These are phyloP conservation scores for Sicyos baderoa DNA, from an alignment of 306 rosid genomes.

Conservation along the genomic window DNA sequence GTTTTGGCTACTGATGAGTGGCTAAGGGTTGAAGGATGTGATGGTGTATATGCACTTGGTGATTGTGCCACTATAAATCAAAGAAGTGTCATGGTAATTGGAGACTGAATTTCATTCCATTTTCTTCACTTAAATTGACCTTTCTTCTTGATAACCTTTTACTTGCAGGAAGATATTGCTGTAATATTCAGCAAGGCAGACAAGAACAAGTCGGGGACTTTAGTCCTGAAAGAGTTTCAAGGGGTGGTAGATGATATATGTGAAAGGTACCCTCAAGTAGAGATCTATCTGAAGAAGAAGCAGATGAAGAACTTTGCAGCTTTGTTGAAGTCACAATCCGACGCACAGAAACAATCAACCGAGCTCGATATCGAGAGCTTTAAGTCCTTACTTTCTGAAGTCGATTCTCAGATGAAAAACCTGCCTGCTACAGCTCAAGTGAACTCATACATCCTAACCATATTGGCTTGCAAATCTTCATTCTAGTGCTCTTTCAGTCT, in stretches of 20 bases:
- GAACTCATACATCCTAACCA: background rate
- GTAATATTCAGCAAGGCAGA: constrained; percentile 57
- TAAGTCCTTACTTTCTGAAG: constrained; percentile 47
- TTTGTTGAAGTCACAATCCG: constrained; percentile 41
- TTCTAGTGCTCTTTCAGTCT: background rate
- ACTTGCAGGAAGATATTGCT: constrained; percentile 56
- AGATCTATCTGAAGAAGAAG: constrained; percentile 40
- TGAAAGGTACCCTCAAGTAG: constrained; percentile 67
- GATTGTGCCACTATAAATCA: constrained; percentile 74
- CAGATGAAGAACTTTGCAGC: constrained; percentile 41
- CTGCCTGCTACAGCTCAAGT: constrained; percentile 88
- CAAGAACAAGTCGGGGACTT: constrained; percentile 51
- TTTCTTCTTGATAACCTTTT: background rate
- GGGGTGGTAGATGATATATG: constrained; percentile 56
- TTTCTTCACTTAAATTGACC: background rate
- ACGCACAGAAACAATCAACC: constrained; percentile 31
- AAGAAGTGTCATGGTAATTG: constrained; percentile 58
- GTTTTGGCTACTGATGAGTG: constrained; percentile 64
- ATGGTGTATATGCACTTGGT: constrained; percentile 51
- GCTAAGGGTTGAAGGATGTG: constrained; percentile 64
- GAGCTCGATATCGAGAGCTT: constrained; percentile 55
- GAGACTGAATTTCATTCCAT: constrained; percentile 5
- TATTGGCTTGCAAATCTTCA: background rate
- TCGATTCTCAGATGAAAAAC: constrained; percentile 66
- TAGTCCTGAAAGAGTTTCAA: constrained; percentile 41